Base-by-base conservation (phyloP, 2,329 filamentous ascomycete species). In the Xylogone sp. region DNA sequence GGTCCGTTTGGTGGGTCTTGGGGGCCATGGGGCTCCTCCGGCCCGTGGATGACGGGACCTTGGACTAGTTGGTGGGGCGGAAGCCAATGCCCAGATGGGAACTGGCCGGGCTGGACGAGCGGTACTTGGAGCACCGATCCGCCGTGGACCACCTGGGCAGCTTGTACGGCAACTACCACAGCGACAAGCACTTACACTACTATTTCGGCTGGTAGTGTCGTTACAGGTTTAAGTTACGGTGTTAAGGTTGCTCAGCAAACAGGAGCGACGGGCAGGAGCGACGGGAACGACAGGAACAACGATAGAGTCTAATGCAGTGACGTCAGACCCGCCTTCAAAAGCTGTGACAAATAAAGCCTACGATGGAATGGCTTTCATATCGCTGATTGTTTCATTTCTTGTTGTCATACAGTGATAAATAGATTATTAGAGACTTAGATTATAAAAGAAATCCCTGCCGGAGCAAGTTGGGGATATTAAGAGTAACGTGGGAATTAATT, bases 51-150 rank as follows among this genome's bases (percentile, higher is more conserved):
- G 10, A 27, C 27, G 31, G 47, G 49, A 10, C 53, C 53, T 18
- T 57, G 53, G 53, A 51, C 43, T 21, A 44, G 46, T 3, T 57
- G 51, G 55, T 55, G 53, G 45, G 42, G 46, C 18, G 53, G 46
- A 20, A 50, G 48, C 10, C 47, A 12, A 2, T 57, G 55, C 43
- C 55, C 55, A 21, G 42, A 39, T 27, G 27, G 43, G 13, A 42
- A 45, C 21, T 55, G 55, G 53, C 47, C 46, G 24, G 55, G 55
- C 10, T 55, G 53, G 53, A 53, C 53, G 8, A 27, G 42, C 29
- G 53, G 53, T 22, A 24, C 43, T 18, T 55, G 55, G 55, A 49
- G 43, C 39, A 45, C 42, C 5, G 45, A 48, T 24, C 47, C 53
- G 4, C 49, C 55, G 8, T 57, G 55, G 55, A 55, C 51, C 8